Conservation (phyloP, 2,329 filamentous ascomycete genomes). For the Nakataea oryzae region DNA sequence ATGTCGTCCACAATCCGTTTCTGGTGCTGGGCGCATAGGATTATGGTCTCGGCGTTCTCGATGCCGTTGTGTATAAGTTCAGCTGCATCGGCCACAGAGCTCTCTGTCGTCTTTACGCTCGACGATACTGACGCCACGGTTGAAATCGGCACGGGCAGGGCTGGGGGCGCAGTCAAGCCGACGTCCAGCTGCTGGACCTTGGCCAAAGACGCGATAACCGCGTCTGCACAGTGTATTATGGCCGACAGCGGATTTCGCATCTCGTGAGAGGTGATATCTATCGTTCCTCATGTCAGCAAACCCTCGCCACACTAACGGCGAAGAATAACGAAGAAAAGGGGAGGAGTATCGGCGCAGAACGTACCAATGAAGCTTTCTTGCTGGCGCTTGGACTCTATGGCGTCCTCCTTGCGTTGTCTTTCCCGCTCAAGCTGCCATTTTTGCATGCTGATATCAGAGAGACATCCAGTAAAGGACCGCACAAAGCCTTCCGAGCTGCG, state of each 20-base stretch:
- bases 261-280: conserved; percentile 54
- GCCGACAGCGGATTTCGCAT: conserved; percentile 66
- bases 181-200: conserved; percentile 12
- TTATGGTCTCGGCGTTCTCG: conserved; percentile 68
- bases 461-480: conserved; percentile 36
- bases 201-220: conserved; percentile 45
- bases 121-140: not conserved
- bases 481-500: conserved; percentile 33
- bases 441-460: conserved; percentile 37
- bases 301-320: not conserved
- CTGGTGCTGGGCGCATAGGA: conserved; percentile 69
- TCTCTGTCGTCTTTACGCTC: not conserved
- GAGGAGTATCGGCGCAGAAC: not conserved
- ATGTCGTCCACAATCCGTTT: conserved; percentile 72
- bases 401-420: conserved; percentile 39
- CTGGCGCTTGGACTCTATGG: conserved; percentile 50
- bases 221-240: conserved; percentile 65
- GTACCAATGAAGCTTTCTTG: conserved; percentile 72
- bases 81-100: not conserved
- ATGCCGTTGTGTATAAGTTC: conserved; percentile 48
- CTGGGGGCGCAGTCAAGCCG: not conserved
- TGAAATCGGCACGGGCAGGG: not conserved
- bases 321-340: not conserved
- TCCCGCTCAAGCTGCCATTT: conserved; percentile 41
- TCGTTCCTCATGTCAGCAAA: not conserved